Evolutionary conservation across 2,329 filamentous ascomycete species (phyloP).

Genomic region (Aspergillus felis): DNA sequence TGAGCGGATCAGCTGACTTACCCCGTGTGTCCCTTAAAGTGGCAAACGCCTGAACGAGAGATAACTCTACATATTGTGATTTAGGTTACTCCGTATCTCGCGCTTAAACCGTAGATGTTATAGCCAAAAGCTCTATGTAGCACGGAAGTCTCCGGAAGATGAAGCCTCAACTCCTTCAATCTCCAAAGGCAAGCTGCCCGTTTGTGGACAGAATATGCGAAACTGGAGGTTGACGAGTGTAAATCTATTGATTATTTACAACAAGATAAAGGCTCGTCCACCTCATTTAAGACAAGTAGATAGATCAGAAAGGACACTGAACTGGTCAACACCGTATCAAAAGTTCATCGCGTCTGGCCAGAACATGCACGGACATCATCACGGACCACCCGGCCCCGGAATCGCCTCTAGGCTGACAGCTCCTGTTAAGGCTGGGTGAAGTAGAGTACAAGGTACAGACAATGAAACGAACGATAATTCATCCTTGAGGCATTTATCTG

Average conservation of each 20-base stretch:
- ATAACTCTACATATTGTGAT: background rate
- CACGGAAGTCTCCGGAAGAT: background rate
- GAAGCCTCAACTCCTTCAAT: background rate
- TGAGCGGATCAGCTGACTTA: background rate
- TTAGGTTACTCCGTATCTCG: too few relatives aligned
- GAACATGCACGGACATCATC: constrained; percentile 10
- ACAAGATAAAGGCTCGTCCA: background rate
- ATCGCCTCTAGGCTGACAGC: background rate
- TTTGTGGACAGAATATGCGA: background rate
- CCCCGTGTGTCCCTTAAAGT: background rate
- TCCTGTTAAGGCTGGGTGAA: background rate
- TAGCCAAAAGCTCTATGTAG: background rate
- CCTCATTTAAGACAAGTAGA: background rate
- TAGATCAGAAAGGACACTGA: background rate
- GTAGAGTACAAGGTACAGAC: background rate
- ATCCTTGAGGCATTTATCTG: too few relatives aligned
- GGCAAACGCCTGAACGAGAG: background rate
- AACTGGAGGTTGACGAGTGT: too few relatives aligned
- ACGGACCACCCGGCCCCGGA: constrained; percentile 9
- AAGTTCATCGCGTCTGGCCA: background rate
- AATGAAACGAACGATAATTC: background rate
- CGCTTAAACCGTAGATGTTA: background rate
- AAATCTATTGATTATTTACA: background rate
- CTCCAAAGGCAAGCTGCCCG: background rate
- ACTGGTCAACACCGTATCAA: background rate